Base-by-base conservation (phyloP, 495 filamentous ascomycete species). In the Hyaloscypha finlandica region DNA sequence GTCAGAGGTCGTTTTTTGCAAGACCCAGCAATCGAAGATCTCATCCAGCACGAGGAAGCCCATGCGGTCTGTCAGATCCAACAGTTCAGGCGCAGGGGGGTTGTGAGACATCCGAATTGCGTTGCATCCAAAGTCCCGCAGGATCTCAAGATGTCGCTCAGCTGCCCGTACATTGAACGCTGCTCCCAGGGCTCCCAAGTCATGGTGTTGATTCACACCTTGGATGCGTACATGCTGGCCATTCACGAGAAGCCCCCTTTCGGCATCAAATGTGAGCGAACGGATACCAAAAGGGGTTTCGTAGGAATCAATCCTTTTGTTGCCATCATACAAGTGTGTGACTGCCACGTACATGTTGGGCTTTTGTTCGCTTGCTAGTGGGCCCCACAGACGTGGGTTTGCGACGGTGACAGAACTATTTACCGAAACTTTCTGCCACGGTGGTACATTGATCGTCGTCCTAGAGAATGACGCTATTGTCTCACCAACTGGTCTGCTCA, bases 11-110 rank as follows among this genome's bases (percentile, higher is more conserved):
- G 70, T 77, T 70, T 85, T 85, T n/a, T 54, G 30, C 19, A 32
- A 61, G 30, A 67, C 70, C 83, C 81, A 84, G 48, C 60, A 68
- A 66, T 85, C 83, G 70, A 85, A 83, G 39, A 81, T 79, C 64
- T 83, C 81, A 67, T 82, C 79, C 14, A 89, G 69, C 1, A 90
- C 78, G 74, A 90, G 75, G 42, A 90, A 73, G 0, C 87, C 88
- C 71, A 85, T 76, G 11, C 73, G 74, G 71, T 88, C 86, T 6
- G 86, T 83, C 0, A 90, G 70, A 6, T 85, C 78, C 39, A 88
- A 84, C 2, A 89, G 66, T 59, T 86, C 84, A 0, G 85, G 81
- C 9, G 80, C 78, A 0, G 81, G 80, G 22, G 81, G 81, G 61
- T 83, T 83, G 69, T 85, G 81, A 3, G 81, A 83, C 1, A 77